phyloP scores from a whole-genome alignment of 768 basidiomycete genomes.

The Lactarius evosmus region DNA sequence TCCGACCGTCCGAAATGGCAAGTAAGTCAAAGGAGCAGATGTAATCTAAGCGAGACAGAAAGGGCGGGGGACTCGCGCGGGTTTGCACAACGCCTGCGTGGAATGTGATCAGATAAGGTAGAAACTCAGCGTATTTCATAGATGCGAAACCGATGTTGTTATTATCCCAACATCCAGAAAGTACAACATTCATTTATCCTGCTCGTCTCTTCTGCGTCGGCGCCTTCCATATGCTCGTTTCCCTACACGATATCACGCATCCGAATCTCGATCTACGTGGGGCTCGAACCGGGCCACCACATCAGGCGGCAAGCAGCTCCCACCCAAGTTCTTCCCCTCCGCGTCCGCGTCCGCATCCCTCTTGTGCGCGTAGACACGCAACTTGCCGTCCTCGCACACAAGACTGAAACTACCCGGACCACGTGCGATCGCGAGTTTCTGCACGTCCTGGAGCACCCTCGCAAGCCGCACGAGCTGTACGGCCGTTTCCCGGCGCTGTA shows the following conservation, averaged over 20 bases:
- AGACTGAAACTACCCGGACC: conserved; percentile 18
- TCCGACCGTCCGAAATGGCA: too few species aligned
- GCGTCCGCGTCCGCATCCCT: background rate
- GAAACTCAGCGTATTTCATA: too few species aligned
- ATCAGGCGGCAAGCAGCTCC: conserved; percentile 14
- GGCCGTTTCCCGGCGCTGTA: background rate
- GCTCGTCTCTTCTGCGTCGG: background rate
- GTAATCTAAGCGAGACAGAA: too few species aligned
- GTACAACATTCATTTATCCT: background rate
- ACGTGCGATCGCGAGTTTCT: conserved; percentile 17
- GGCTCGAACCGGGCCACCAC: conserved; percentile 7
- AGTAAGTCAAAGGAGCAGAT: too few species aligned
- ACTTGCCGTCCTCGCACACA: conserved; percentile 6
- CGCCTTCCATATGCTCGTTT: background rate
- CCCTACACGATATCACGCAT: background rate
- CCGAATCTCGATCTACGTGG: background rate
- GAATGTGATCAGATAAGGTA: too few species aligned
- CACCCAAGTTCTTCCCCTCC: background rate
- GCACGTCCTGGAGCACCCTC: conserved; percentile 14
- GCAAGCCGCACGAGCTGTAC: conserved; percentile 16
- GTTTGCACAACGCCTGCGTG: too few species aligned
- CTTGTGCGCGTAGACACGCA: conserved; percentile 10
- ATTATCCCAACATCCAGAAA: too few species aligned
- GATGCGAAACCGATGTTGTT: too few species aligned
- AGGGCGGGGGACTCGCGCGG: too few species aligned